Conservation (phyloP, 768 basidiomycete species). For the Pleurotus giganteus region DNA sequence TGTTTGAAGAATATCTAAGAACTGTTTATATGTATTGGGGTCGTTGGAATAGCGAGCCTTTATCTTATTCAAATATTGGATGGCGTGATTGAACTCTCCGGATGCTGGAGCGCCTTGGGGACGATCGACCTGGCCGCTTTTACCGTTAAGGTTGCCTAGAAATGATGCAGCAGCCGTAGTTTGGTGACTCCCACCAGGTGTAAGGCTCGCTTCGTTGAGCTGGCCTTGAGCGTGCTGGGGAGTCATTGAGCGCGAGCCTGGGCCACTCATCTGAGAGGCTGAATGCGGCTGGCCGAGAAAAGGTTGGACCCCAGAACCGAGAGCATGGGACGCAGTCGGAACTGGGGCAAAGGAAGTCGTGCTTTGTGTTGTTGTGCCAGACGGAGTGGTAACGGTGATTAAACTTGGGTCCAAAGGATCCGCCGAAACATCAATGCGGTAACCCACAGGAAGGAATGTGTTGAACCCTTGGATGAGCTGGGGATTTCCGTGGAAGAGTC, state of each 20-base stretch:
- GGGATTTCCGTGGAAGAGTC: slow-evolving; percentile 70
- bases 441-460: slow-evolving; percentile 75
- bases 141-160: slow-evolving; percentile 55
- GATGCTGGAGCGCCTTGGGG: slow-evolving; percentile 47
- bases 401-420: slow-evolving; percentile 69
- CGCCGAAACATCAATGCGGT: slow-evolving; percentile 31
- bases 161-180: slow-evolving; percentile 65
- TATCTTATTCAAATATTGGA: slow-evolving; percentile 98
- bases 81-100: slow-evolving; percentile 89
- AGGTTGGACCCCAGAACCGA: slow-evolving; percentile 27
- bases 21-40: slow-evolving; percentile 90
- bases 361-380: slow-evolving; percentile 67
- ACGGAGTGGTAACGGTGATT: slow-evolving; percentile 81
- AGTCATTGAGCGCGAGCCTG: slow-evolving; percentile 54
- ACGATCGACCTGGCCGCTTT: slow-evolving; percentile 31
- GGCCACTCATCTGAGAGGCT: slow-evolving; percentile 30
- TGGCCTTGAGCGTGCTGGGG: slow-evolving; percentile 39
- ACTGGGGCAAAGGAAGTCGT: slow-evolving; percentile 37
- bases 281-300: slow-evolving; percentile 28
- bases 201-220: slow-evolving; percentile 38
- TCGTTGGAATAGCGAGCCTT: slow-evolving; percentile 88
- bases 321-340: slow-evolving; percentile 27
- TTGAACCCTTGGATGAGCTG: slow-evolving; percentile 79
- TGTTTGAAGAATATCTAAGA: slow-evolving; percentile 83
- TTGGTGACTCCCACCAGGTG: slow-evolving; percentile 42